phyloP scores from a whole-genome alignment of 2,329 filamentous ascomycete genomes.

The Xylariaceae sp. region DNA sequence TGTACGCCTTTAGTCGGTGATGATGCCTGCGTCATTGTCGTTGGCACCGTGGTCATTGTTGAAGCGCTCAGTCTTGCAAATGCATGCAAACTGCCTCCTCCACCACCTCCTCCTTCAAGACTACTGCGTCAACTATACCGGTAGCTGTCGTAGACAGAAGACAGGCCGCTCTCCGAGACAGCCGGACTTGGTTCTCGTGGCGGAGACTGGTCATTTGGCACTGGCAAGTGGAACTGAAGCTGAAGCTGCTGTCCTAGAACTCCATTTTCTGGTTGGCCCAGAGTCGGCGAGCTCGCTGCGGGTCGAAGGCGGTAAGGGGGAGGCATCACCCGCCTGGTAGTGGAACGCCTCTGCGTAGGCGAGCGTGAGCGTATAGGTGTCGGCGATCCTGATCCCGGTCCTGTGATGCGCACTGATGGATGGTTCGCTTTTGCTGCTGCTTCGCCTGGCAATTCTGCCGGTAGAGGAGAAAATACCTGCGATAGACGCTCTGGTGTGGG shows the following conservation, averaged over 20 bases:
- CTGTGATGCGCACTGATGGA: background rate
- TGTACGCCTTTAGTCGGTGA: too few species aligned
- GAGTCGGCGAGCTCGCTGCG: slow-evolving; percentile 22
- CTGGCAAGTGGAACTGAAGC: too few species aligned
- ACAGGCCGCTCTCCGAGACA: slow-evolving; percentile 26
- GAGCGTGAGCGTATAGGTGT: too few species aligned
- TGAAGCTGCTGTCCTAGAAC: slow-evolving; percentile 4
- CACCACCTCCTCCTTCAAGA: too few species aligned
- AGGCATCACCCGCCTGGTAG: slow-evolving; percentile 16
- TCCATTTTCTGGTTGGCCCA: slow-evolving; percentile 2
- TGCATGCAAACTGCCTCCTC: slow-evolving; percentile 5
- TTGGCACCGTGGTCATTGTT: slow-evolving; percentile 14
- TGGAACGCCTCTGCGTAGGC: too few species aligned
- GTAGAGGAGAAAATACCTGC: slow-evolving; percentile 25
- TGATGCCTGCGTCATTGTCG: too few species aligned
- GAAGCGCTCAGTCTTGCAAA: slow-evolving; percentile 12
- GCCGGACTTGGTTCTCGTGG: slow-evolving; percentile 16
- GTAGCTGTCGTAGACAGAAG: slow-evolving; percentile 31
- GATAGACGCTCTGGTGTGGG: slow-evolving; percentile 23
- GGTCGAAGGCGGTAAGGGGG: slow-evolving; percentile 24
- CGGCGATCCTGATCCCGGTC: slow-evolving; percentile 18
- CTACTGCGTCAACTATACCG: slow-evolving; percentile 16
- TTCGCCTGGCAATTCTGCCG: slow-evolving; percentile 13
- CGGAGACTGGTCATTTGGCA: too few species aligned
- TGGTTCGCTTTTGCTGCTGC: too few species aligned